Conservation (phyloP, 352 stramenopile species). For the Globisporangium parvum region DNA sequence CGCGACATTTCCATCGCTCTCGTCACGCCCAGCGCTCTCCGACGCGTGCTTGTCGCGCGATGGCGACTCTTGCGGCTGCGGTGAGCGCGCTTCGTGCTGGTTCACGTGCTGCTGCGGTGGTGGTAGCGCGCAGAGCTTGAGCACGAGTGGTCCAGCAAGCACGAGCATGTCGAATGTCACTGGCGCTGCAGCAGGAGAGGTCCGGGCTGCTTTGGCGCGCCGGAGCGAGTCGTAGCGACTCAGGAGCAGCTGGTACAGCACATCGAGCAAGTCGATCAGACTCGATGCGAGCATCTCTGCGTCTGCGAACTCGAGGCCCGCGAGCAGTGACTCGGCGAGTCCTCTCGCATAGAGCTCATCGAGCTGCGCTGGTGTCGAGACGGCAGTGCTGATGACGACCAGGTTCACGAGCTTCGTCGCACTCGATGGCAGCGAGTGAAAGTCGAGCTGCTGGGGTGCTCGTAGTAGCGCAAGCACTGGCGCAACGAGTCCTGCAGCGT, state of each 20-base stretch:
- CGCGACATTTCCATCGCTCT: conserved; percentile 16
- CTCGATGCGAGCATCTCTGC: conserved; percentile 5
- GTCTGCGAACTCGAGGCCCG: conserved; percentile 21
- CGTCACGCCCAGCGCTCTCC: background rate
- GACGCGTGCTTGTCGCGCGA: background rate
- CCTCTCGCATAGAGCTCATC: conserved; percentile 28
- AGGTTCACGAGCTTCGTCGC: conserved; percentile 26
- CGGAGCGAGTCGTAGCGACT: conserved; percentile 24
- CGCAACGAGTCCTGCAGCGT: conserved; percentile 17
- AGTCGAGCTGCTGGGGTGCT: conserved; percentile 17
- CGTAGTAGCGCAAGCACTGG: conserved; percentile 26
- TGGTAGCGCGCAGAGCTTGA: conserved; percentile 28
- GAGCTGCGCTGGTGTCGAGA: conserved; percentile 5
- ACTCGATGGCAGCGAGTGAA: conserved; percentile 26
- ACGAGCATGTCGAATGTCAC: conserved; percentile 25
- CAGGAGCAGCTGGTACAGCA: conserved; percentile 32
- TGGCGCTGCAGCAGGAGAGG: conserved; percentile 2
- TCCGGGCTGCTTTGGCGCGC: conserved; percentile 12
- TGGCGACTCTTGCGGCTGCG: conserved; percentile 13
- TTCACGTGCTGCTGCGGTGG: background rate
- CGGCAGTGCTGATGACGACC: conserved; percentile 19
- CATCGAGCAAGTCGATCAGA: conserved; percentile 25
- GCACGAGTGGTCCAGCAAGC: conserved; percentile 21
- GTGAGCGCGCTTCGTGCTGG: conserved; percentile 2
- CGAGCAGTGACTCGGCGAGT: conserved; percentile 20